Evolutionary conservation across 2,329 filamentous ascomycete species (phyloP).

Genomic region (Allantophomopsis cytisporea): DNA sequence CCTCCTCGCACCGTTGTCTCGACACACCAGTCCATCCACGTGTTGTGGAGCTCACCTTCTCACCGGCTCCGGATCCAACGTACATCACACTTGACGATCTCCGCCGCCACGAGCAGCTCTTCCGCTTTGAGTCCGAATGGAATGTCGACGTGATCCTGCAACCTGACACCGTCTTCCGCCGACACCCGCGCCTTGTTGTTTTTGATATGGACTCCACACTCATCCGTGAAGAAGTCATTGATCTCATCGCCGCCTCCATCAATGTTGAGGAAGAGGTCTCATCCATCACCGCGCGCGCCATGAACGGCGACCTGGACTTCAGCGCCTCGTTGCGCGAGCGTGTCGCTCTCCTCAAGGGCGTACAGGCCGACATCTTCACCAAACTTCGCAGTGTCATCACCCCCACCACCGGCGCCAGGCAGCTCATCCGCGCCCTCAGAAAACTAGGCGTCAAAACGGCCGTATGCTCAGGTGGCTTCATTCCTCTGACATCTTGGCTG

Average conservation of each 20-base stretch:
- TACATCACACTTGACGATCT: constrained; percentile 57
- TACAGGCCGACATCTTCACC: constrained; percentile 67
- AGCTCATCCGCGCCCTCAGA: constrained; percentile 63
- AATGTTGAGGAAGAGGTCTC: constrained; percentile 74
- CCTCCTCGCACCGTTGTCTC: constrained; percentile 50
- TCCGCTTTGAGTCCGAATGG: constrained; percentile 78
- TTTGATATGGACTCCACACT: constrained; percentile 99
- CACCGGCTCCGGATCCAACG: constrained; percentile 42
- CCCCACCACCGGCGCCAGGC: constrained; percentile 67
- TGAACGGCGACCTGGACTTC: constrained; percentile 94
- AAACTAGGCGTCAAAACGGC: constrained; percentile 74
- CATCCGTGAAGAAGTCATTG: constrained; percentile 95
- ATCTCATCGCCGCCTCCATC: constrained; percentile 77
- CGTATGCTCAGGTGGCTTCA: constrained; percentile 85
- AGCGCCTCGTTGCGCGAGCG: constrained; percentile 69
- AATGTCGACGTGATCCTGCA: constrained; percentile 77
- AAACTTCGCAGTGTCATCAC: constrained; percentile 62
- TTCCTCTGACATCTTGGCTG: constrained; percentile 78
- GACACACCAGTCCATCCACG: constrained; percentile 44
- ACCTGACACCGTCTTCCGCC: constrained; percentile 56
- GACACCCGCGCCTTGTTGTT: constrained; percentile 72
- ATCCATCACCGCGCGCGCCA: constrained; percentile 81
- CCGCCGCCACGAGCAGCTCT: constrained; percentile 68
- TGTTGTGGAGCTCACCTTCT: constrained; percentile 53
- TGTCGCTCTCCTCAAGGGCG: constrained; percentile 67